Conservation (phyloP, 2,329 filamentous ascomycete genomes). For the Fusarium nanum region DNA sequence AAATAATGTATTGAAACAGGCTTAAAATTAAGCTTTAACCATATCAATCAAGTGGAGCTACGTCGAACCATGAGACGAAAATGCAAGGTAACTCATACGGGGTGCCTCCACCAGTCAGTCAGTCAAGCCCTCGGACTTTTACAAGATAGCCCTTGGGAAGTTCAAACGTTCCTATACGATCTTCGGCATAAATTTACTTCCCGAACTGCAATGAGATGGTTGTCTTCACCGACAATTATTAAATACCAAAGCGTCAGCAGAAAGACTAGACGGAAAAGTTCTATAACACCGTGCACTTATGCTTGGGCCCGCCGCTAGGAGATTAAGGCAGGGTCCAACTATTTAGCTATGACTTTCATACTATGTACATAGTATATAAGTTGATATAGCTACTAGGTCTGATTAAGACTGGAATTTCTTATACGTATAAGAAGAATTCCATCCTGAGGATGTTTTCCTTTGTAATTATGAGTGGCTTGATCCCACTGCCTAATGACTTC, state of each 20-base stretch:
- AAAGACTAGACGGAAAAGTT: background rate
- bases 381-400: background rate
- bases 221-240: background rate
- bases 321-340: background rate
- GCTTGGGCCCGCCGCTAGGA: background rate
- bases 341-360: background rate
- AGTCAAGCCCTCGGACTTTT: background rate
- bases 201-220: background rate
- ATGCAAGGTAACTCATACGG: background rate
- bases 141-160: background rate
- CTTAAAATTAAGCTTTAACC: background rate
- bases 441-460: background rate
- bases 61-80: background rate
- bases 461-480: background rate
- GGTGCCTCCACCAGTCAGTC: background rate
- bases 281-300: background rate
- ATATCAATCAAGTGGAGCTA: background rate
- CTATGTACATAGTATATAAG: background rate
- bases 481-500: background rate
- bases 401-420: rapidly evolving
- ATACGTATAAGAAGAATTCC: background rate
- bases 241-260: background rate
- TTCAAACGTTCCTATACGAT: background rate
- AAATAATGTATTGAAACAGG: background rate
- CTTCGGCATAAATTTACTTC: background rate